Evolutionary conservation across 345 rosid genomes (phyloP), one percentile per base, ranked within the genome.

Genomic region (Acer negundo): DNA sequence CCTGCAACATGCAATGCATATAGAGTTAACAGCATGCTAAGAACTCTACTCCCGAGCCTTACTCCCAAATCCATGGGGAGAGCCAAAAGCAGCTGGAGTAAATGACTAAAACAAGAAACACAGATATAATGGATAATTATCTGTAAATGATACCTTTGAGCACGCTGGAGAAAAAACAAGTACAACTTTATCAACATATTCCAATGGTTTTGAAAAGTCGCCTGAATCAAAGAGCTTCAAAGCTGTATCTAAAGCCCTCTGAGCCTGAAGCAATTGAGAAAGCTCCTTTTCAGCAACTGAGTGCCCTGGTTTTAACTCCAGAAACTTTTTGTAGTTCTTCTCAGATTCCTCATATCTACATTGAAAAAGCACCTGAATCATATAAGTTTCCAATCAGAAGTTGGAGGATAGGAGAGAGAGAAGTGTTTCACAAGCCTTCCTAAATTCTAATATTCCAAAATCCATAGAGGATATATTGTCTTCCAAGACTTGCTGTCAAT

Each of bases 81-180:
- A 23, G 28, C 56, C 55, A 19, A 72, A 69, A 67, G 49, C 15
- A 6, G 8, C 62, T 10, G 19, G 23, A 74, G 38, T 46, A 74
- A 7, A 23, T 53, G 31, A 61, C 20, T 31, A 70, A n/a, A 31
- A 40, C 35, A 7, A 35, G 53, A 40, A 72, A 72, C 10, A 58
- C 9, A 58, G 42, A 46, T 22, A 12, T 59, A 53, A 31, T 62
- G n/a, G 44, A 69, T 38, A 22, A 65, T 49, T 67, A 23, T 6
- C 17, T 17, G 22, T 17, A 24, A 69, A 65, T 71, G 61, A 42
- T 86, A 96, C 99, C 99, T 82, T 88, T 59, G 91, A 85, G 84
- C 99, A 97, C 53, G 92, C 92, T 26, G 99, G 97, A 70, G 97
- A 97, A 81, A 97, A 97, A 73, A 97, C 96, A 49, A 97, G 94